These are phyloP conservation scores for Pelargonium citronellum DNA, from an alignment of 441 rosid genomes.

Conservation along the genomic window DNA sequence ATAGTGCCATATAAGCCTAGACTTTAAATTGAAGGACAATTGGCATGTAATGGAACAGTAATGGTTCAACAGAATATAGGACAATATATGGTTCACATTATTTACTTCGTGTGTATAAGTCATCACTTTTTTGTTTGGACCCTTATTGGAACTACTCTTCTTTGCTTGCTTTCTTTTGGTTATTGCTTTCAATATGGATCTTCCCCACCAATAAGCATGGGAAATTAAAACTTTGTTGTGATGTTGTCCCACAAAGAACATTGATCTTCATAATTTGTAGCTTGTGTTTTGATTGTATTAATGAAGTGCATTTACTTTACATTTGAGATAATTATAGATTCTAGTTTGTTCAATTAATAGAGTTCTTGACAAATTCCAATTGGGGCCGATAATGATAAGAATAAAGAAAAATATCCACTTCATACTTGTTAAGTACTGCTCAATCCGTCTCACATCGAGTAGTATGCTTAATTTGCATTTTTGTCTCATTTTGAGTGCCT, in stretches of 20 bases:
- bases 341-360: no score
- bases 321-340: no score
- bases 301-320: no score
- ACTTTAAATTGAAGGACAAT: not conserved
- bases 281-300: not conserved
- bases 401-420: no score
- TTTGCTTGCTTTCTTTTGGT: not conserved
- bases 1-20: not conserved
- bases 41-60: conserved; percentile 1
- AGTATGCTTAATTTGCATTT: no score
- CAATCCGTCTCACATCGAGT: no score
- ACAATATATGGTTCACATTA: not conserved
- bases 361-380: no score
- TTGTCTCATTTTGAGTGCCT: no score
- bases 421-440: no score
- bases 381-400: no score
- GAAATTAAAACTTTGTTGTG: not conserved
- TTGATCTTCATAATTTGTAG: not conserved
- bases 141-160: not conserved
- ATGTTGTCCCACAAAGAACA: not conserved
- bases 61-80: not conserved
- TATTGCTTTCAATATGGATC: not conserved
- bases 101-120: not conserved
- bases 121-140: not conserved
- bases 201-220: conserved; percentile 1